phyloP scores from a whole-genome alignment of 768 basidiomycete genomes.

The Austroboletus eburneus region DNA sequence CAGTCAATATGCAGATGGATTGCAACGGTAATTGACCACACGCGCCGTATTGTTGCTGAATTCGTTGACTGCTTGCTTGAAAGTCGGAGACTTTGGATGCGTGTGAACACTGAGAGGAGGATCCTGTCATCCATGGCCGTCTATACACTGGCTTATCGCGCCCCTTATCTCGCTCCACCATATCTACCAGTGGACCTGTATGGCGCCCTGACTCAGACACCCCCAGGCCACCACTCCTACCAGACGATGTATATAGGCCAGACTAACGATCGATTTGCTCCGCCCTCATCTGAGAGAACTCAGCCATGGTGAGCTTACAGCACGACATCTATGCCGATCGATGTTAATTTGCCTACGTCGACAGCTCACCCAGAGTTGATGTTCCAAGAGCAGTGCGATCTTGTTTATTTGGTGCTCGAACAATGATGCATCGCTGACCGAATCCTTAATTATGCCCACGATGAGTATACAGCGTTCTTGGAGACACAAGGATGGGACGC shows the following conservation, averaged over 20 bases:
- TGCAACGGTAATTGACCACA: too few species aligned
- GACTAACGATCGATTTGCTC: conserved; percentile 51
- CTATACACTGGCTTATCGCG: too few species aligned
- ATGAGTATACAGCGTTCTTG: conserved; percentile 65
- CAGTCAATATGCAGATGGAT: too few species aligned
- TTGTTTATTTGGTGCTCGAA: background rate
- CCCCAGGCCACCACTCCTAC: conserved; percentile 20
- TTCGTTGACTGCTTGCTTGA: too few species aligned
- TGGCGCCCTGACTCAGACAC: conserved; percentile 40
- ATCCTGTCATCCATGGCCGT: too few species aligned
- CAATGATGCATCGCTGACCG: too few species aligned
- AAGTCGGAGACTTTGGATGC: too few species aligned
- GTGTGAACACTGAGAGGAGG: too few species aligned
- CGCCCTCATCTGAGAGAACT: conserved; percentile 54
- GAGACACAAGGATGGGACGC: conserved; percentile 61
- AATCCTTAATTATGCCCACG: conserved; percentile 62
- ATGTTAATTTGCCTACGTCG: background rate
- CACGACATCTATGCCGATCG: background rate
- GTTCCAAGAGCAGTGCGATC: conserved; percentile 59
- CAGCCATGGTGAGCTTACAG: conserved; percentile 53
- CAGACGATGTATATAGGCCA: conserved; percentile 44
- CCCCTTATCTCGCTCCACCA: too few species aligned
- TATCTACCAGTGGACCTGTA: conserved; percentile 19
- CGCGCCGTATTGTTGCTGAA: too few species aligned
- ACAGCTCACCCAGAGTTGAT: conserved; percentile 69